Evolutionary conservation across 306 rosid species (phyloP).

Genomic region (Sindora glabra): DNA sequence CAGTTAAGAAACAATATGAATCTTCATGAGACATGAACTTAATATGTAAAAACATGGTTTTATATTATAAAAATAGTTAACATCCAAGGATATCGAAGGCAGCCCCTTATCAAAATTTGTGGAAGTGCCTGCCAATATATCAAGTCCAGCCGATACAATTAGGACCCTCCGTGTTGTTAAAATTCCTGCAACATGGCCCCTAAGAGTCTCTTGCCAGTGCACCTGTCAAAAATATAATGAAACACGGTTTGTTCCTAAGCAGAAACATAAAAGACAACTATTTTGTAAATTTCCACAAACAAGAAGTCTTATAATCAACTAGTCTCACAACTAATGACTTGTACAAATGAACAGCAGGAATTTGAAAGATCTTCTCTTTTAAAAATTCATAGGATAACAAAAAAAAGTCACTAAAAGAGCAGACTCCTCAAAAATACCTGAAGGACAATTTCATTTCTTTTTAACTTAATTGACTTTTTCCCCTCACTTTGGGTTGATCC

Average conservation of each 20-base stretch:
- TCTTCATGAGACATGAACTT: background rate
- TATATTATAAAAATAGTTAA: background rate
- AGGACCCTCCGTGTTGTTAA: slow-evolving; percentile 83
- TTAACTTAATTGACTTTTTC: slow-evolving; percentile 79
- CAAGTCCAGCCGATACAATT: slow-evolving; percentile 76
- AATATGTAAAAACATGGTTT: background rate
- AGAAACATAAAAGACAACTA: too few species aligned
- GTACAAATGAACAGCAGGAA: slow-evolving; percentile 7
- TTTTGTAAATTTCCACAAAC: background rate
- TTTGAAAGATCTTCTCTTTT: background rate
- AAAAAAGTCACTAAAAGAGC: background rate
- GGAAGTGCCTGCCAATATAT: slow-evolving; percentile 69
- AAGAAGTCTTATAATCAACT: slow-evolving; percentile 6
- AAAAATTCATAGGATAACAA: background rate
- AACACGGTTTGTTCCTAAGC: too few species aligned
- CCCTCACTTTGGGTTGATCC: slow-evolving; percentile 71
- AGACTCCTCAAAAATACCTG: slow-evolving; percentile 50
- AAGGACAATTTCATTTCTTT: slow-evolving; percentile 78
- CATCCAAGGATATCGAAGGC: slow-evolving; percentile 84
- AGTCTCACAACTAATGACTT: background rate
- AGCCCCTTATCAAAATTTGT: slow-evolving; percentile 86
- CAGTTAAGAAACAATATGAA: slow-evolving; percentile 51
- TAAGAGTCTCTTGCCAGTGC: slow-evolving; percentile 96
- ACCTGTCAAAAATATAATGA: slow-evolving; percentile 52
- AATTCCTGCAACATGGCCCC: slow-evolving; percentile 90